A percentile compares a stretch with the other conserved stretches of the same genome.
These are phyloP conservation scores for Ceratocystis colombiana DNA, from an alignment of 2,329 filamentous ascomycete genomes.

Conservation along the genomic window DNA sequence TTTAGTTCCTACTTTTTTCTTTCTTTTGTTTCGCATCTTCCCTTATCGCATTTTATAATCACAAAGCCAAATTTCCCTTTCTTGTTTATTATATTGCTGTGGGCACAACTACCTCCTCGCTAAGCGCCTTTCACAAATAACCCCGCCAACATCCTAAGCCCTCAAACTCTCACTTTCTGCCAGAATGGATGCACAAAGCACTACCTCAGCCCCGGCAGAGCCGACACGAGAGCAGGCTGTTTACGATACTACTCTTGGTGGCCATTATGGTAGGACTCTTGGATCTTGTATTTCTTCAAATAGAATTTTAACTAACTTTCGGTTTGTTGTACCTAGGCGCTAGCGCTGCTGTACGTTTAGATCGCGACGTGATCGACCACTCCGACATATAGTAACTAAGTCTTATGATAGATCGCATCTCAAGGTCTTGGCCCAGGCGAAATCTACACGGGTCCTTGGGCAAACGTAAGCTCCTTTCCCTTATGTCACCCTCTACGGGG, in stretches of 20 bases:
- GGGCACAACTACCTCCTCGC: not conserved
- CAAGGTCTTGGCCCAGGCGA: constrained; percentile 87
- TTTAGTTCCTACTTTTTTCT: not conserved
- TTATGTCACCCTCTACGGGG: not conserved
- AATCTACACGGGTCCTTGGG: constrained; percentile 88
- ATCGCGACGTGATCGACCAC: constrained; percentile 21
- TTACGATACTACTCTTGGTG: constrained; percentile 65
- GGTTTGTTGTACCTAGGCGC: constrained; percentile 35
- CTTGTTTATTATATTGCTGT: not conserved
- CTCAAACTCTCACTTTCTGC: not conserved
- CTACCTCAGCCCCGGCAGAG: constrained; percentile 33
- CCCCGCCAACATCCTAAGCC: not conserved
- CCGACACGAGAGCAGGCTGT: constrained; percentile 50
- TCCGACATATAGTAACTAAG: not conserved
- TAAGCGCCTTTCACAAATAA: not conserved
- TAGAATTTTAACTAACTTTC: not conserved
- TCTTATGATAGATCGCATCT: constrained; percentile 56
- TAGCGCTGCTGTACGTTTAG: constrained; percentile 36
- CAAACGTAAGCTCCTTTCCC: constrained; percentile 57
- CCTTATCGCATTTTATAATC: not conserved
- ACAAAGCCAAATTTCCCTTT: not conserved
- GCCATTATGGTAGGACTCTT: constrained; percentile 56
- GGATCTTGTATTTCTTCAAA: too few species aligned
- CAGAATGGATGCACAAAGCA: constrained; percentile 14
- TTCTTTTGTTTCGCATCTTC: not conserved